phyloP scores from a whole-genome alignment of 2,329 filamentous ascomycete genomes.

The Fusarium protoensiforme region DNA sequence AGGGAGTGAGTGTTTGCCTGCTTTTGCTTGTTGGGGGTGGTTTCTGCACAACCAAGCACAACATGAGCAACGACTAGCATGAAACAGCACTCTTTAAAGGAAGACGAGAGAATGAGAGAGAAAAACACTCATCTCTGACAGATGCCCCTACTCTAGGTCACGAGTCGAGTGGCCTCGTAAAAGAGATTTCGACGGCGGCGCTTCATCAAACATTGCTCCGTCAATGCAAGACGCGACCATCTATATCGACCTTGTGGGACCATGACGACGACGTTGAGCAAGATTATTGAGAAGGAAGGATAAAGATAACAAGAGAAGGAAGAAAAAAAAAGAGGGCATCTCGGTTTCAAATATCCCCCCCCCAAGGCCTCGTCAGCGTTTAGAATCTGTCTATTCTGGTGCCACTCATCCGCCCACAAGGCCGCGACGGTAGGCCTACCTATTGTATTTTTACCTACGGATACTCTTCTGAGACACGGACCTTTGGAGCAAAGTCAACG shows the following conservation, averaged over 20 bases:
- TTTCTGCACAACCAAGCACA: constrained; percentile 20
- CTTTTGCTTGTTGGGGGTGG: not conserved
- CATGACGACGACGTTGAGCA: constrained; percentile 16
- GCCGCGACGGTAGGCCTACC: constrained; percentile 26
- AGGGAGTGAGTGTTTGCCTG: constrained; percentile 20
- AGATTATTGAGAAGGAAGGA: not conserved
- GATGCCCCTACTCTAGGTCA: not conserved
- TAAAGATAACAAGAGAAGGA: not conserved
- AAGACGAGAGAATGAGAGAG: not conserved
- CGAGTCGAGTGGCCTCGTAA: not conserved
- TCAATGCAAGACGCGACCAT: constrained; percentile 31
- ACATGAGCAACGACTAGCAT: not conserved
- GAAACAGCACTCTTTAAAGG: not conserved
- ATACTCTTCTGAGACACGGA: not conserved
- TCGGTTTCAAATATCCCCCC: constrained; percentile 16
- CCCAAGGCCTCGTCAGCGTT: not conserved
- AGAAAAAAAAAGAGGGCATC: constrained; percentile 1
- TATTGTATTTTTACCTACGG: not conserved
- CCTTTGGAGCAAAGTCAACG: too few relatives aligned
- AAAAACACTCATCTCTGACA: not conserved
- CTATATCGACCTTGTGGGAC: constrained; percentile 27
- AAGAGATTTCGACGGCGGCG: constrained; percentile 8
- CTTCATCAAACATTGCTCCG: constrained; percentile 31
- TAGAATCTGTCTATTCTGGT: constrained; percentile 12
- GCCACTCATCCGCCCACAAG: constrained; percentile 17